Percentiles rank a stretch among this genome's conserved stretches.
Conservation (phyloP, 139 green algal genomes). For the Chlamydomonas incerta region DNA sequence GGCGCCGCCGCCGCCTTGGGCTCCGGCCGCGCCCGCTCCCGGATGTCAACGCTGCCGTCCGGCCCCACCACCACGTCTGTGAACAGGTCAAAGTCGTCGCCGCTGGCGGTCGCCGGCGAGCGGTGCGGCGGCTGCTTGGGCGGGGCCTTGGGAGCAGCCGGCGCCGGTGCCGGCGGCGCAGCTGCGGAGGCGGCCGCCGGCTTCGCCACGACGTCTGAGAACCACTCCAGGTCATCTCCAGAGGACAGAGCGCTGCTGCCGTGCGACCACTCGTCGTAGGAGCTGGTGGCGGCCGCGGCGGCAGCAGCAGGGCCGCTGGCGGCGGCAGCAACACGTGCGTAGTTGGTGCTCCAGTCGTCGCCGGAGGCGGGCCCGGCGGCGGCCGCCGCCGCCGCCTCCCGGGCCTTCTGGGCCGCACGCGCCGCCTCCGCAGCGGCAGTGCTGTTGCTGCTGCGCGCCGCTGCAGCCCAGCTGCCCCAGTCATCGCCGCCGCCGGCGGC, state of each 20-base stretch:
- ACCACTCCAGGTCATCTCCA: slow-evolving; percentile 23
- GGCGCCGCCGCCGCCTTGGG: not conserved
- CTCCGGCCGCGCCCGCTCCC: no score
- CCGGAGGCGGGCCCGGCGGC: not conserved
- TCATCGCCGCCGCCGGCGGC: slow-evolving; percentile 7
- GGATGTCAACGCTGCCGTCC: not conserved
- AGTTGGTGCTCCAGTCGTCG: slow-evolving; percentile 11
- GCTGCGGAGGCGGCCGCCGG: not conserved
- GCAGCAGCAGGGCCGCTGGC: not conserved
- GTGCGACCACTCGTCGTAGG: slow-evolving; percentile 2
- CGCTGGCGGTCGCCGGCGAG: not conserved
- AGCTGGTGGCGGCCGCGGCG: not conserved
- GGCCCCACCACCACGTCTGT: not conserved
- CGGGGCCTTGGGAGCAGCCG: not conserved
- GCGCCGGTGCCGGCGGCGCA: not conserved
- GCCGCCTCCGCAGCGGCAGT: not conserved
- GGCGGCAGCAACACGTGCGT: not conserved
- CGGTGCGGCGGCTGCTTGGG: not conserved
- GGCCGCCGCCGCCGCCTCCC: not conserved
- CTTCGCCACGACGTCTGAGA: not conserved
- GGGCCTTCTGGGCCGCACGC: not conserved
- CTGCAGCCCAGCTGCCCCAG: slow-evolving; percentile 27
- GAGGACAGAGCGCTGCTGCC: not conserved
- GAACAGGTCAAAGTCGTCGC: slow-evolving; percentile 8
- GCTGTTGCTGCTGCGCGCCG: not conserved